Conservation (phyloP, 2,329 filamentous ascomycete genomes). For the Penicillium rolfsii region DNA sequence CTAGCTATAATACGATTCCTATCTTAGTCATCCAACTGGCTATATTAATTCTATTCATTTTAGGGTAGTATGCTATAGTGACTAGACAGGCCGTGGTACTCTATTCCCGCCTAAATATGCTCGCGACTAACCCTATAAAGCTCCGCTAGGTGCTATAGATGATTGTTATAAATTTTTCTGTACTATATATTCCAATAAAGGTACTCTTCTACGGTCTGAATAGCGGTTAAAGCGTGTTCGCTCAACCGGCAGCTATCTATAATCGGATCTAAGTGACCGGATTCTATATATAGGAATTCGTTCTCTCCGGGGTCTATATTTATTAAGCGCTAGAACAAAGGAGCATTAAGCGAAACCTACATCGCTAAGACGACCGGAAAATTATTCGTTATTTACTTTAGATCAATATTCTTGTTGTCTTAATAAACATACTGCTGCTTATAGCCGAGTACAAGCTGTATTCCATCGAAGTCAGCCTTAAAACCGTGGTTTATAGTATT, state of each 20-base stretch:
- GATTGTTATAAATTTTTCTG: too few relatives aligned
- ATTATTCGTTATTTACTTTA: neutral
- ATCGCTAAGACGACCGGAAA: neutral
- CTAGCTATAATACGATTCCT: too few relatives aligned
- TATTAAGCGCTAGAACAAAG: neutral
- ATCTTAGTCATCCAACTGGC: too few relatives aligned
- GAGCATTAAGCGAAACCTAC: neutral
- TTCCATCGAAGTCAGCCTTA: neutral
- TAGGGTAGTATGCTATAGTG: too few relatives aligned
- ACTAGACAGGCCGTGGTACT: too few relatives aligned
- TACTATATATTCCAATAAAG: slow-evolving; percentile 7
- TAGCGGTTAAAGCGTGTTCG: too few relatives aligned
- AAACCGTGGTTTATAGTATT: too few relatives aligned
- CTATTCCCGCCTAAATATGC: too few relatives aligned
- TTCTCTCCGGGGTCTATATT: neutral
- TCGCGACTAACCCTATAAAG: too few relatives aligned
- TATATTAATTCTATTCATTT: too few relatives aligned
- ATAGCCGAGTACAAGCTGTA: neutral
- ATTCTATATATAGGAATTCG: neutral
- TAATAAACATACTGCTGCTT: neutral
- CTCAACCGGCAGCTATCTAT: too few relatives aligned
- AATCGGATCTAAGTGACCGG: neutral
- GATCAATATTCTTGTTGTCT: neutral
- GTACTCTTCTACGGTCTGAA: neutral
- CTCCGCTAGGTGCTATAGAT: too few relatives aligned